Percentiles rank a stretch among this genome's conserved stretches.
These are phyloP conservation scores for Eimeria sp. DNA, from an alignment of 169 alveolate genomes.

Conservation along the genomic window DNA sequence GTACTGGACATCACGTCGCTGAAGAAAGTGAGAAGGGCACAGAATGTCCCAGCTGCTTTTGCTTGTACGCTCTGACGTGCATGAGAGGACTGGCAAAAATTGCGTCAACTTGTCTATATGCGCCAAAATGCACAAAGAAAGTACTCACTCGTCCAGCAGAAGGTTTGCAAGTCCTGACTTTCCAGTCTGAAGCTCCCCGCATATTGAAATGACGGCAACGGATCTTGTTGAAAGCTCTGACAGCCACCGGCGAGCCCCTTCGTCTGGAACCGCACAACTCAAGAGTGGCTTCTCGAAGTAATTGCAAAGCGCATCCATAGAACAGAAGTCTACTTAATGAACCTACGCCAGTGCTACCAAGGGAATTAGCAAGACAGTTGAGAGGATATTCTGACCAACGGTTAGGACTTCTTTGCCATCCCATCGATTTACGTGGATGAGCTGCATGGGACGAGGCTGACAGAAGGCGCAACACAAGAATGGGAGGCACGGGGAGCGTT, in stretches of 20 bases:
- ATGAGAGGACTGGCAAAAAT: neutral
- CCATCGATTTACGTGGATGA: slow-evolving; percentile 83
- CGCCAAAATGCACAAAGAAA: neutral
- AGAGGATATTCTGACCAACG: slow-evolving; percentile 47
- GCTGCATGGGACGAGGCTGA: slow-evolving; percentile 80
- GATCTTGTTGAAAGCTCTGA: slow-evolving; percentile 52
- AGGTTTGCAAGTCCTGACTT: slow-evolving; percentile 77
- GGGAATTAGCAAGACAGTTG: neutral
- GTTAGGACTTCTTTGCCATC: slow-evolving; percentile 82
- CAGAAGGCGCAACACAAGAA: neutral
- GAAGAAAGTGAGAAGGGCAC: neutral
- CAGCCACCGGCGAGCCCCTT: slow-evolving; percentile 75
- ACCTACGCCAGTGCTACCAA: neutral
- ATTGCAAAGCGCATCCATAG: neutral
- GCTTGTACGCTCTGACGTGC: neutral
- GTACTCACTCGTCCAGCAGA: slow-evolving; percentile 70
- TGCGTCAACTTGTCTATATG: neutral
- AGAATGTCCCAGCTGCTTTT: neutral
- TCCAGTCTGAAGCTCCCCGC: slow-evolving; percentile 79
- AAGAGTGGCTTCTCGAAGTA: neutral
- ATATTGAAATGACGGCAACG: slow-evolving; percentile 74
- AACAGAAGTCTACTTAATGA: neutral
- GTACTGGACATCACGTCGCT: slow-evolving; percentile 64
- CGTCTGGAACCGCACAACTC: slow-evolving; percentile 27
- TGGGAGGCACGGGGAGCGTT: neutral